Evolutionary conservation across 306 rosid species (phyloP), one percentile per base, ranked within the genome.

Genomic region (Sechiopsis laciniata): DNA sequence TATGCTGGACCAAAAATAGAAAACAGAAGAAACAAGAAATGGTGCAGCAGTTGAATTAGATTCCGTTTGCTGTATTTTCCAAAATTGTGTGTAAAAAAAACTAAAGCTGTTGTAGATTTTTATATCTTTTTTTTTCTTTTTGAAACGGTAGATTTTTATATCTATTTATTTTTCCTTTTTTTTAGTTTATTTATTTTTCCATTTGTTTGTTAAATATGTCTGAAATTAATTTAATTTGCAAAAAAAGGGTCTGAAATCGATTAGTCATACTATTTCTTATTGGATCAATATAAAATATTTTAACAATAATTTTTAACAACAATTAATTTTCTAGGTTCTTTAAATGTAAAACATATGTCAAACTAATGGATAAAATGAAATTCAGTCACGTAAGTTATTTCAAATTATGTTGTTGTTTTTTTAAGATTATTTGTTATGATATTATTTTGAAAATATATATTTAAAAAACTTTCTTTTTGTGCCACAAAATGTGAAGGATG

Each of bases 41-140:
- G 42, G 0, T 62, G 14, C 13, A 62, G 68, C 68, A 32, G 21
- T 32, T 62, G 37, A 32, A 26, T 26, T 37, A 17, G 54, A 65
- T 65, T 65, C 71, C 13, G 20, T 65, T 65, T 65, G 71, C 29
- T 65, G 71, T 65, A 42, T 62, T 65, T 65, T 42, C 71, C 71
- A 17, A n/a, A 65, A 17, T 37, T 65, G 71, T n/a, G 17, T 10
- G 54, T 17, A 42, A 19, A 15, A 62, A 62, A 62, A 62, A 62
- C 68, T 32, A 64, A 64, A 40, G 26, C 24, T 35, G 52, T 64
- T 37, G 11, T 42, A 5, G 5, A 32, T 32, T 2, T 42, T 6
- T 42, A 42, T 42, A 8, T 42, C 12, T 40, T 40, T 40, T 32
- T 26, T 32, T 32, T 32, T 1, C 2, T 32, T 32, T 32, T 32